These are phyloP conservation scores for Acanthamoeba polyphaga DNA, from an alignment of 208 protist genomes.

Conservation along the genomic window DNA sequence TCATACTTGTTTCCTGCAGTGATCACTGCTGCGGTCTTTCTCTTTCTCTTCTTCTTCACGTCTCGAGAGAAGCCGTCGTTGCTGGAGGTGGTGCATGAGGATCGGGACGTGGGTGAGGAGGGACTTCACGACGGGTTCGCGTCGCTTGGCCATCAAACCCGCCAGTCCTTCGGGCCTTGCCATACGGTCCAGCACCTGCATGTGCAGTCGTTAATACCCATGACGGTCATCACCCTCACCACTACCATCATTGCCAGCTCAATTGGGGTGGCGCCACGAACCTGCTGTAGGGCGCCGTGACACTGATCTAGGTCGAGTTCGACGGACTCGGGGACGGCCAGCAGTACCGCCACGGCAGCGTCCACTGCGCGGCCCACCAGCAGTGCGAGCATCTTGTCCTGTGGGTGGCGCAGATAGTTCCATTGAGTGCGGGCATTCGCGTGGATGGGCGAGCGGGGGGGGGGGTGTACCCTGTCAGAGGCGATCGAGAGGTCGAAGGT, in stretches of 20 bases:
- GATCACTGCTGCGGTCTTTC: too few species aligned
- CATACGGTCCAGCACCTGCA: background rate
- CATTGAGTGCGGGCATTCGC: too few species aligned
- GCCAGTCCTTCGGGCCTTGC: background rate
- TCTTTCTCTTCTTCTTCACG: too few species aligned
- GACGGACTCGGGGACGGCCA: background rate
- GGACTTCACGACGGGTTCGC: background rate
- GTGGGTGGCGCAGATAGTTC: background rate
- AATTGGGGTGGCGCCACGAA: background rate
- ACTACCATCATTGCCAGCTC: background rate
- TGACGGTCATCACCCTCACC: background rate
- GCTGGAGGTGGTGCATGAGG: background rate
- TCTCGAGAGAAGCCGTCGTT: too few species aligned
- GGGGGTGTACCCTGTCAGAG: background rate
- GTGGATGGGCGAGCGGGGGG: too few species aligned
- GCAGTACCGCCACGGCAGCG: background rate
- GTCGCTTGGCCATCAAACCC: background rate
- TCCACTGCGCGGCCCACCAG: background rate
- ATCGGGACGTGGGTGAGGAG: background rate
- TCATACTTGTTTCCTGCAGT: too few species aligned
- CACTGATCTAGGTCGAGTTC: background rate
- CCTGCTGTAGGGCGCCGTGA: background rate
- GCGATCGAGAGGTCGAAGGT: background rate
- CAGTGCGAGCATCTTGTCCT: background rate
- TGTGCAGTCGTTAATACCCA: background rate